Evolutionary conservation across 2,329 filamentous ascomycete species (phyloP).

Genomic region (Alternaria consortialis): DNA sequence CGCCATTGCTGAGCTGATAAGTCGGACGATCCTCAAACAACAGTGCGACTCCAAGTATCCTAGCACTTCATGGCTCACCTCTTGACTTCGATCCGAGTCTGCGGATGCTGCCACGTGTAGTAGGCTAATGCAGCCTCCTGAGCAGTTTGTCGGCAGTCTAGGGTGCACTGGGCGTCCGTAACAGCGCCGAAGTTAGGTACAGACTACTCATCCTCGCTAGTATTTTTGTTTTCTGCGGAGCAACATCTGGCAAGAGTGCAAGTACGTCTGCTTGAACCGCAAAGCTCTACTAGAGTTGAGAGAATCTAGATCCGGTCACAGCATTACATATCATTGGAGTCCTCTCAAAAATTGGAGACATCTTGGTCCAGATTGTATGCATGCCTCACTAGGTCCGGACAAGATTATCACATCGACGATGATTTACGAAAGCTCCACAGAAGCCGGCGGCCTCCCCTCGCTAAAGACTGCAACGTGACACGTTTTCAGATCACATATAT

Average conservation of each 20-base stretch:
- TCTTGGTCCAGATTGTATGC: background rate
- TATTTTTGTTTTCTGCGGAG: background rate
- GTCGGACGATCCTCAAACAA: constrained; percentile 1
- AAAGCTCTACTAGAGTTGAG: background rate
- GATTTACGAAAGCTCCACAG: background rate
- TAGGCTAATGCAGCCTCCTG: constrained; percentile 17
- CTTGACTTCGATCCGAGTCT: constrained; percentile 2
- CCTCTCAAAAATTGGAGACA: background rate
- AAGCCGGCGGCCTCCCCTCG: background rate
- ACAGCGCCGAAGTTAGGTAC: background rate
- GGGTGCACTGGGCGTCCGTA: background rate
- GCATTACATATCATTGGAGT: background rate
- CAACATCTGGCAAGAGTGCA: background rate
- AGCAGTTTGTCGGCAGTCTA: background rate
- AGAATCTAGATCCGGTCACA: background rate
- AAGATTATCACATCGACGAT: constrained; percentile 4
- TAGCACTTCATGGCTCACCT: background rate
- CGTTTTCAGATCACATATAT: background rate
- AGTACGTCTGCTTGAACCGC: background rate
- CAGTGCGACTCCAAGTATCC: background rate
- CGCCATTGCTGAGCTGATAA: constrained; percentile 1
- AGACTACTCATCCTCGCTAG: background rate
- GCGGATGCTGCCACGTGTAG: background rate
- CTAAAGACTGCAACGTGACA: background rate
- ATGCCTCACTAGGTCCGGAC: background rate